Evolutionary conservation across 2,329 filamentous ascomycete species (phyloP).

Genomic region (Periconia sp.): DNA sequence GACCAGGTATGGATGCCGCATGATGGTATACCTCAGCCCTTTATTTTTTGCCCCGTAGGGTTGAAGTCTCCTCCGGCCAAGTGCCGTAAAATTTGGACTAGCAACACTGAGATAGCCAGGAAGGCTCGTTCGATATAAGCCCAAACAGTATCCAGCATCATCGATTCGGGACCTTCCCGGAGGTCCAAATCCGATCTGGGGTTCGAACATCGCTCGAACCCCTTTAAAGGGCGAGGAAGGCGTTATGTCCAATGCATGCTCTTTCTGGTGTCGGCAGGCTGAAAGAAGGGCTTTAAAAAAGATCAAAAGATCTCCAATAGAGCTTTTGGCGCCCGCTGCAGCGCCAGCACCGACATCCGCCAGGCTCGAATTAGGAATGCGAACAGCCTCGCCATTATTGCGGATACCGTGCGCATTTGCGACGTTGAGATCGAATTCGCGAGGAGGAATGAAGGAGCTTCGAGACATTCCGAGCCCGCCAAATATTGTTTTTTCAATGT

Average conservation of each 20-base stretch:
- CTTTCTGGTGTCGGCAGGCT: constrained; percentile 3
- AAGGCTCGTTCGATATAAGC: constrained; percentile 10
- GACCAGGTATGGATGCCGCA: constrained; percentile 2
- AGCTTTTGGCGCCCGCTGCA: constrained; percentile 4
- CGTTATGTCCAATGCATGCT: constrained; percentile 2
- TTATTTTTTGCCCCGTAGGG: constrained; percentile 2
- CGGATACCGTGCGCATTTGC: constrained; percentile 7
- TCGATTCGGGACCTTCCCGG: constrained; percentile 6
- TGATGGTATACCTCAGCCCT: constrained; percentile 11
- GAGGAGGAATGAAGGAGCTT: constrained; percentile 5
- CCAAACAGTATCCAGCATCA: constrained; percentile 8
- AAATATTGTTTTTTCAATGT: constrained; percentile 6
- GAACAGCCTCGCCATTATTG: constrained; percentile 2
- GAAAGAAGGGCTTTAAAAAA: constrained; percentile 6
- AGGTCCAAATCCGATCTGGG: constrained; percentile 10
- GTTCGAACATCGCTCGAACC: constrained; percentile 1
- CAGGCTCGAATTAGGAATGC: too few species aligned
- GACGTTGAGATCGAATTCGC: constrained; percentile 3
- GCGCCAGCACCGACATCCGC: constrained; percentile 1
- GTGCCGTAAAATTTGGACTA: constrained; percentile 10
- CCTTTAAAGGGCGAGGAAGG: constrained; percentile 4
- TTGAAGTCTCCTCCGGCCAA: constrained; percentile 6
- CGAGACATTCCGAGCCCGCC: constrained; percentile 5
- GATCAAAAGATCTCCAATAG: constrained; percentile 6
- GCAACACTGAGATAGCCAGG: constrained; percentile 8